phyloP scores from a whole-genome alignment of 2,329 filamentous ascomycete genomes.

The Colletotrichum endophyticum region DNA sequence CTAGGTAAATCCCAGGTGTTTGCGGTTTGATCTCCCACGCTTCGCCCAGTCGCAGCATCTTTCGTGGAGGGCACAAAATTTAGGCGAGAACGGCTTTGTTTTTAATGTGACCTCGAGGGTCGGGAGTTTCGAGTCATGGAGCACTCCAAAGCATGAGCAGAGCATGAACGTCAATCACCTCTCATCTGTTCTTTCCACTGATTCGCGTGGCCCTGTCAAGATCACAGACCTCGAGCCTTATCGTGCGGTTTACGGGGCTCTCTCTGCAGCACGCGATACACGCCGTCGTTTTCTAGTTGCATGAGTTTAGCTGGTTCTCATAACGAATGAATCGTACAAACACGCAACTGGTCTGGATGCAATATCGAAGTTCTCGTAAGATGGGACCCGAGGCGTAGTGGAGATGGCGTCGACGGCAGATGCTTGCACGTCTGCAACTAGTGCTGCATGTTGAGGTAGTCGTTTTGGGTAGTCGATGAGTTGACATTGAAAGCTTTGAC shows the following conservation, averaged over 20 bases:
- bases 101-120: neutral
- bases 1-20: conserved; percentile 8
- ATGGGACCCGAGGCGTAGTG: neutral
- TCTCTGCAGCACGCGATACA: neutral
- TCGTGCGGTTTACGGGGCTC: neutral
- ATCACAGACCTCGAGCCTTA: neutral
- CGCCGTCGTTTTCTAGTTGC: neutral
- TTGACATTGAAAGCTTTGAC: neutral
- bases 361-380: neutral
- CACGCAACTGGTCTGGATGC: neutral
- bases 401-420: neutral
- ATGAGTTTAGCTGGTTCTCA: neutral
- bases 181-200: neutral
- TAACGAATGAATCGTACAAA: neutral
- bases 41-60: conserved; percentile 1
- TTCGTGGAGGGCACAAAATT: neutral
- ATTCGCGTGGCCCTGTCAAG: neutral
- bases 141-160: neutral
- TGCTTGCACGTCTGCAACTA: neutral
- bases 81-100: neutral
- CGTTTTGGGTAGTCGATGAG: neutral
- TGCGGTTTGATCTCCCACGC: conserved; percentile 11
- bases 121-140: neutral
- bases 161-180: neutral
- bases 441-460: neutral